These are phyloP conservation scores for Sequoiadendron giganteum DNA, from an alignment of 75 land plant genomes.

Conservation along the genomic window DNA sequence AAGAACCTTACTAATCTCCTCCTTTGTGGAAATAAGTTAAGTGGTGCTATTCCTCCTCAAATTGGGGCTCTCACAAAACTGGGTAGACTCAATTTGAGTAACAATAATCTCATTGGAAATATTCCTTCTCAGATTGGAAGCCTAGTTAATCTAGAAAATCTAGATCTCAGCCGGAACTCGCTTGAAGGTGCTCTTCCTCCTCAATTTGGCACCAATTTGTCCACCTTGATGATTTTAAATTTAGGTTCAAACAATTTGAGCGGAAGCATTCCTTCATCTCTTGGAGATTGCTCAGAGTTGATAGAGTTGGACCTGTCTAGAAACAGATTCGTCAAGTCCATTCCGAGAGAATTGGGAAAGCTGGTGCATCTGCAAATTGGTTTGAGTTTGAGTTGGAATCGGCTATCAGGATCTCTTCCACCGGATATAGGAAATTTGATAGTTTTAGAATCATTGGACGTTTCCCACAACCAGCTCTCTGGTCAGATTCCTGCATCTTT, in stretches of 20 bases:
- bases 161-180: not conserved
- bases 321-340: not conserved
- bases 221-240: not conserved
- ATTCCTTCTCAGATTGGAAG: not conserved
- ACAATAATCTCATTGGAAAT: not conserved
- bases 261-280: not conserved
- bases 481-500: not conserved
- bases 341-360: not conserved
- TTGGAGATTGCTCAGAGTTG: not conserved
- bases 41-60: constrained; percentile 49
- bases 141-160: not conserved
- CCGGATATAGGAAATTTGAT: not conserved
- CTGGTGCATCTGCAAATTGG: not conserved
- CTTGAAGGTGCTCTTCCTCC: not conserved
- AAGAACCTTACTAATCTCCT: constrained; percentile 45
- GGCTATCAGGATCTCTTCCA: not conserved
- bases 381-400: not conserved
- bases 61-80: constrained; percentile 44
- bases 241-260: not conserved
- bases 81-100: constrained; percentile 16
- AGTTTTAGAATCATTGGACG: not conserved
- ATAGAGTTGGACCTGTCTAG: not conserved
- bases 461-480: not conserved
- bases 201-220: not conserved
- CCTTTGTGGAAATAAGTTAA: constrained; percentile 44